Percentiles rank a stretch among this genome's conserved stretches.
Conservation (phyloP, 176 grass and related monocot species). For the Aegilops speltoides region DNA sequence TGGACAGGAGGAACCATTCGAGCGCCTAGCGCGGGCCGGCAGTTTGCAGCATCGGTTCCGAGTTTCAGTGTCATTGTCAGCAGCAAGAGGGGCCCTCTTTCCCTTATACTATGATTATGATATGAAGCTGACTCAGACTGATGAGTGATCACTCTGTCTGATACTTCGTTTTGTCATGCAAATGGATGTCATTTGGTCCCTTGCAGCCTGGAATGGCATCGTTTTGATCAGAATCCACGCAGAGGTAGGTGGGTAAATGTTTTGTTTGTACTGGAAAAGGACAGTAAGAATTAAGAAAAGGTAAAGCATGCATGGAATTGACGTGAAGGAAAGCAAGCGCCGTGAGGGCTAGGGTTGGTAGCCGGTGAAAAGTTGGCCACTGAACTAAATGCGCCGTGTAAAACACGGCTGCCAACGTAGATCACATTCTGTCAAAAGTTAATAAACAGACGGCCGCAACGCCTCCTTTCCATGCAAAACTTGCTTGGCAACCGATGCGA, state of each 20-base stretch:
- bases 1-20: constrained; percentile 14
- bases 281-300: background rate
- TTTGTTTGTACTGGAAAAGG: constrained; percentile 2
- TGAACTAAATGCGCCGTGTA: constrained; percentile 17
- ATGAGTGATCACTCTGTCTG: background rate
- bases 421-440: background rate
- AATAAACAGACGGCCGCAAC: background rate
- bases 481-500: background rate
- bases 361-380: constrained; percentile 6
- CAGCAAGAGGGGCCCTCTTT: background rate
- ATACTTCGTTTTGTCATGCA: background rate
- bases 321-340: constrained; percentile 10
- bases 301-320: constrained; percentile 22
- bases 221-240: background rate
- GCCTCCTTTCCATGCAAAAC: background rate
- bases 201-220: background rate
- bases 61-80: background rate
- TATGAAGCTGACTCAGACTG: background rate
- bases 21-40: background rate
- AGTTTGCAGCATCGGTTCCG: background rate
- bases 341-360: background rate
- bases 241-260: constrained; percentile 1
- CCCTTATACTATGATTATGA: too few relatives aligned
- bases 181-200: background rate
- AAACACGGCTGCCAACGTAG: constrained; percentile 13